Evolutionary conservation across 1,284 basidiomycete species (phyloP).

Genomic region (Malassezia slooffiae): DNA sequence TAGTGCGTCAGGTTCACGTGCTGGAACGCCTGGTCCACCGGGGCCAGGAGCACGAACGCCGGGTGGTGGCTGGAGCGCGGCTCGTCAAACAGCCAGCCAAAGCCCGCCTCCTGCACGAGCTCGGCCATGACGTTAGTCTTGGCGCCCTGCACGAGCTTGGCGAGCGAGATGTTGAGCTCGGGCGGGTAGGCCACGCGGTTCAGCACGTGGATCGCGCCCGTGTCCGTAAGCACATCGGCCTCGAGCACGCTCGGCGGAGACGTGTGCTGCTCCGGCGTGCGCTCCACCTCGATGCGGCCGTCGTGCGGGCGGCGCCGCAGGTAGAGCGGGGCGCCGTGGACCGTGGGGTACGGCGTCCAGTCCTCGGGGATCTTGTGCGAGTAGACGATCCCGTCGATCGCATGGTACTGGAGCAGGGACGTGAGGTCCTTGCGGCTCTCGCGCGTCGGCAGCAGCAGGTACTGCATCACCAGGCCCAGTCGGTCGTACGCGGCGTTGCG

Average conservation of each 20-base stretch:
- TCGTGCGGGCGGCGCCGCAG: conserved; percentile 17
- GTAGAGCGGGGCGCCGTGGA: conserved; percentile 15
- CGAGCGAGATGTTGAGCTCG: conserved; percentile 57
- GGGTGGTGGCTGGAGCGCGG: conserved; percentile 2
- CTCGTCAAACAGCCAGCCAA: conserved; percentile 9
- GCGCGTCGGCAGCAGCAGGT: conserved; percentile 56
- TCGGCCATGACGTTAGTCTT: neutral
- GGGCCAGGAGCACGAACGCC: conserved; percentile 62
- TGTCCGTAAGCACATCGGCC: conserved; percentile 64
- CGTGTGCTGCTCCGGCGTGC: conserved; percentile 8
- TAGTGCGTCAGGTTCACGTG: conserved; percentile 71
- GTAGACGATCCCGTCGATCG: conserved; percentile 68
- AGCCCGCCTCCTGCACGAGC: conserved; percentile 5
- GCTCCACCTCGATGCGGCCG: conserved; percentile 22
- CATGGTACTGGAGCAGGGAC: conserved; percentile 73
- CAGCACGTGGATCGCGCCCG: conserved; percentile 82
- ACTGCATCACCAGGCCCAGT: conserved; percentile 76
- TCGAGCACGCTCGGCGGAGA: too few relatives aligned
- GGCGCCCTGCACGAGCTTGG: conserved; percentile 1
- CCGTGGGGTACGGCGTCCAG: conserved; percentile 32
- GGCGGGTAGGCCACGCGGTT: conserved; percentile 76
- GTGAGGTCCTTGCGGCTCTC: conserved; percentile 62
- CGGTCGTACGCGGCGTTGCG: conserved; percentile 75
- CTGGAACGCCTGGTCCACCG: conserved; percentile 83
- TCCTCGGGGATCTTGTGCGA: conserved; percentile 52